Conservation (phyloP, 2,329 filamentous ascomycete species). For the Coniochaeta prunicola region DNA sequence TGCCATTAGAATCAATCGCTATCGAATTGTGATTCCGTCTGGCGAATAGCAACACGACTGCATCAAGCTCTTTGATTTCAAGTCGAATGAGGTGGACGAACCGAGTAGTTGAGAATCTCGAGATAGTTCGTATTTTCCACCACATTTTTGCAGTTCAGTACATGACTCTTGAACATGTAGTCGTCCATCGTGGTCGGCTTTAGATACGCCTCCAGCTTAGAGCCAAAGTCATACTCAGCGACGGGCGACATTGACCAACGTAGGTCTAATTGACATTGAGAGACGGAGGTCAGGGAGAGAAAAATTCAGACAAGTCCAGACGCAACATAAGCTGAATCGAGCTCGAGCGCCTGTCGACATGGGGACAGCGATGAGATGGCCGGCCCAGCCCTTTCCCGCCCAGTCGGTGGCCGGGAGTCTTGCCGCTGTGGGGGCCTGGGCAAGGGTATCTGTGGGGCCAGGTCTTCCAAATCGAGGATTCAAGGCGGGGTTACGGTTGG, state of each 20-base stretch:
- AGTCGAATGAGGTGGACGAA: constrained; percentile 22
- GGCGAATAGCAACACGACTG: no score
- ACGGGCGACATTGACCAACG: neutral
- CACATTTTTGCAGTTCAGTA: constrained; percentile 40
- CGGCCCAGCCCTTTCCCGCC: neutral
- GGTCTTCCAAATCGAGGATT: neutral
- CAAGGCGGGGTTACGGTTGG: neutral
- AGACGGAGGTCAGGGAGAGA: neutral
- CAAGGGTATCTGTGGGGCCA: neutral
- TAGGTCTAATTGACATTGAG: neutral
- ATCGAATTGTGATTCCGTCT: neutral
- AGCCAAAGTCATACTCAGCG: neutral
- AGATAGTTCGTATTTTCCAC: constrained; percentile 46
- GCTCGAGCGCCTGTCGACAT: neutral
- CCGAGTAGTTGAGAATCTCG: constrained; percentile 54
- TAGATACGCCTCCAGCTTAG: neutral
- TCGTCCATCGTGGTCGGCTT: constrained; percentile 41
- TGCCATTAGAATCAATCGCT: constrained; percentile 1
- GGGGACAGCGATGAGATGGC: neutral
- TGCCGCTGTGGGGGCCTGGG: constrained; percentile 1
- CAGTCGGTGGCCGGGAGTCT: neutral
- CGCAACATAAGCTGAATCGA: neutral
- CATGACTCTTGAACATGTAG: constrained; percentile 45
- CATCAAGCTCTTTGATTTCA: neutral
- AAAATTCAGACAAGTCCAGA: neutral